Percentiles rank a stretch among this genome's conserved stretches.
phyloP scores from a whole-genome alignment of 306 rosid species.

The Citrullus amarus region DNA sequence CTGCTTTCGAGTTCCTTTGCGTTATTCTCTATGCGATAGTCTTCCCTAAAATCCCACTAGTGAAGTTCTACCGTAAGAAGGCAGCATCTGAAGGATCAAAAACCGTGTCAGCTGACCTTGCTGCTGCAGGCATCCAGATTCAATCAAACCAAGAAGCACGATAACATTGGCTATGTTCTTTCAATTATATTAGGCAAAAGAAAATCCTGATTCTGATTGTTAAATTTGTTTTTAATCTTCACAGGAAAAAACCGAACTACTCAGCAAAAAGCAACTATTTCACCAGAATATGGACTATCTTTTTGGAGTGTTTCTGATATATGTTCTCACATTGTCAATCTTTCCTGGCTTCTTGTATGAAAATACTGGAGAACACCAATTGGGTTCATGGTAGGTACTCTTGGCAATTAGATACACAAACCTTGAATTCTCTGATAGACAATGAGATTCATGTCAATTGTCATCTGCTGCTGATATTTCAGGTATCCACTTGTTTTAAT shows the following conservation, averaged over 20 bases:
- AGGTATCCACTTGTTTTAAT: constrained; percentile 73
- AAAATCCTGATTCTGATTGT: not conserved
- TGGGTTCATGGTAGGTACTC: constrained; percentile 58
- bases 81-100: constrained; percentile 79
- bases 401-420: not conserved
- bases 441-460: not conserved
- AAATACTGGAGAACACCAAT: constrained; percentile 61
- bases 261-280: constrained; percentile 44
- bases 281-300: constrained; percentile 44
- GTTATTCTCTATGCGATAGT: constrained; percentile 48
- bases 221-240: constrained; percentile 1
- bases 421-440: not conserved
- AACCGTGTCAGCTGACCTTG: constrained; percentile 77
- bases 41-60: constrained; percentile 66
- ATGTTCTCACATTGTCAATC: constrained; percentile 60
- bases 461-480: constrained; percentile 3
- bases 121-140: constrained; percentile 54
- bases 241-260: constrained; percentile 35
- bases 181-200: not conserved
- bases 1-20: constrained; percentile 46
- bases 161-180: not conserved
- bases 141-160: constrained; percentile 34
- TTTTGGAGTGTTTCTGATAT: constrained; percentile 41
- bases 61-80: constrained; percentile 64
- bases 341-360: constrained; percentile 81